These are phyloP conservation scores for Ceratobasidium theobromae DNA, from an alignment of 1,284 basidiomycete species.

Conservation along the genomic window DNA sequence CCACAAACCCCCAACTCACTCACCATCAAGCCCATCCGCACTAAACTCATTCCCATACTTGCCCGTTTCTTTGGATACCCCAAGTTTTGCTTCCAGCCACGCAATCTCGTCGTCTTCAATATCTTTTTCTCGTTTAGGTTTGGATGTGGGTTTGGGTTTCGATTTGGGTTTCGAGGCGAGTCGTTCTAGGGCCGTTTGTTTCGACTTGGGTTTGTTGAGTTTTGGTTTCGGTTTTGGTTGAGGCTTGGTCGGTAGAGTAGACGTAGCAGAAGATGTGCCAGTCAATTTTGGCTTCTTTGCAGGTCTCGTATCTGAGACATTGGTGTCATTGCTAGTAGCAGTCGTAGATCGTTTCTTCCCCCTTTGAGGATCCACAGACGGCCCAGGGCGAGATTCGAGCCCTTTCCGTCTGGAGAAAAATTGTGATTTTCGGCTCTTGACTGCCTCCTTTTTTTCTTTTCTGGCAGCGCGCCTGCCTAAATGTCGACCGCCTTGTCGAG, in stretches of 20 bases:
- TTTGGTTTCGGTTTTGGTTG: background rate
- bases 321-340: background rate
- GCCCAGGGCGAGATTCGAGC: too few species aligned
- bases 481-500: background rate
- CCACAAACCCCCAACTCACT: slow-evolving; percentile 41
- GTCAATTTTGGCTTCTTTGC: slow-evolving; percentile 15
- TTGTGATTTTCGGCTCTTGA: slow-evolving; percentile 1
- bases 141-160: slow-evolving; percentile 38
- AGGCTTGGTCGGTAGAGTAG: background rate
- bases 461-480: slow-evolving; percentile 7
- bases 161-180: background rate
- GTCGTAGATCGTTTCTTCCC: slow-evolving; percentile 11
- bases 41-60: slow-evolving; percentile 43
- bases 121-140: slow-evolving; percentile 52
- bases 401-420: slow-evolving; percentile 1
- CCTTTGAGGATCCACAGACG: background rate
- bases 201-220: background rate
- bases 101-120: slow-evolving; percentile 77
- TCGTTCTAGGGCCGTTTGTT: background rate
- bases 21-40: slow-evolving; percentile 58
- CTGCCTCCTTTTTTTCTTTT: slow-evolving; percentile 17
- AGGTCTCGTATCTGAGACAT: background rate
- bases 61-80: slow-evolving; percentile 49
- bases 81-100: slow-evolving; percentile 72
- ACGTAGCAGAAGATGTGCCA: background rate